phyloP scores from a whole-genome alignment of 805 yeast genomes.

The Cyberlindnera japonica region DNA sequence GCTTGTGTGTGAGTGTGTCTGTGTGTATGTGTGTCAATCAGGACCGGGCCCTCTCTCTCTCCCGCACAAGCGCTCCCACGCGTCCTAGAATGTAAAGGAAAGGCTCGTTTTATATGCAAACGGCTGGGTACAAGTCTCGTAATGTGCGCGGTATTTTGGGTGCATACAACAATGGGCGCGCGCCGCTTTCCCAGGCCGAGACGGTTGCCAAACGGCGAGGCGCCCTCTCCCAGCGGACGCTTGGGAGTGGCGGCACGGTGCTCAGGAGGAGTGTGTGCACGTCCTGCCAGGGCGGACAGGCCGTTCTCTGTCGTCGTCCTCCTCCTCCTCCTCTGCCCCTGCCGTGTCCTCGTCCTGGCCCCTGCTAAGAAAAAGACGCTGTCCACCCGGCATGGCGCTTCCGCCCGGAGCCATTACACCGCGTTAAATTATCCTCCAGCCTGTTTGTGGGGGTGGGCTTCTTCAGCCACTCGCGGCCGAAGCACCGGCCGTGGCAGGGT shows the following conservation, averaged over 20 bases:
- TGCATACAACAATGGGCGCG: slow-evolving; percentile 8
- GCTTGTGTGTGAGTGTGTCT: background rate
- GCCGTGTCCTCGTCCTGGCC: background rate
- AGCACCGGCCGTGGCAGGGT: too few relatives aligned
- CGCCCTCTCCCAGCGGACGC: too few relatives aligned
- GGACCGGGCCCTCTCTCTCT: too few relatives aligned
- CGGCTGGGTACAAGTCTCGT: slow-evolving; percentile 10
- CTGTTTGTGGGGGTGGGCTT: too few relatives aligned
- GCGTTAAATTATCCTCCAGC: background rate
- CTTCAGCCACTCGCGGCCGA: too few relatives aligned
- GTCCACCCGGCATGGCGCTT: slow-evolving; percentile 17
- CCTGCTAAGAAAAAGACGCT: background rate
- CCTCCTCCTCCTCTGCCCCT: too few relatives aligned
- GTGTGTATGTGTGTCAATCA: background rate
- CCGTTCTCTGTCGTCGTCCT: too few relatives aligned
- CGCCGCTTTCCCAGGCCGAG: too few relatives aligned
- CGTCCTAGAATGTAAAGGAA: background rate
- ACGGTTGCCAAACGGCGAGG: too few relatives aligned
- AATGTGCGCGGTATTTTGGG: slow-evolving; percentile 11
- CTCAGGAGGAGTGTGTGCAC: background rate
- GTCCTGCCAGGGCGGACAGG: too few relatives aligned
- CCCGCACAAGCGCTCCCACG: too few relatives aligned
- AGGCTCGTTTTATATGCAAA: slow-evolving; percentile 11
- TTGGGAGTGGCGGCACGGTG: background rate
- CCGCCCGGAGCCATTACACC: slow-evolving; percentile 9